Percentiles rank a stretch among this genome's conserved stretches.
These are phyloP conservation scores for Immersiporthe knoxdaviesiana DNA, from an alignment of 2,329 filamentous ascomycete species.

Conservation along the genomic window DNA sequence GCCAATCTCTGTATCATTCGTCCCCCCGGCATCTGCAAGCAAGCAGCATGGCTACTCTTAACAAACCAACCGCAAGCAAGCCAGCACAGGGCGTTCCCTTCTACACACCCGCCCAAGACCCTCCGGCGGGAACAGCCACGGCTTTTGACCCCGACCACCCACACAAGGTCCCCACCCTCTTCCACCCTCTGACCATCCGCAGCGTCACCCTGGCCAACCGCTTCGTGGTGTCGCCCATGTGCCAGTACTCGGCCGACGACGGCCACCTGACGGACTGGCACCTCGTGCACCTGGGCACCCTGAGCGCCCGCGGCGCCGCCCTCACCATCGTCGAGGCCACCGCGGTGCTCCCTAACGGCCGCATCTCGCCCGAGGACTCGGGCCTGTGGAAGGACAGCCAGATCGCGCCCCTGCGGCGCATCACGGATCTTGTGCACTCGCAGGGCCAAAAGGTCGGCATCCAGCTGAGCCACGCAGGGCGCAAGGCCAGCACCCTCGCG, in stretches of 20 bases:
- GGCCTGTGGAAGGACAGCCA: constrained; percentile 88
- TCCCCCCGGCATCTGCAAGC: not conserved
- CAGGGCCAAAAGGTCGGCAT: constrained; percentile 78
- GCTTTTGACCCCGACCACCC: constrained; percentile 32
- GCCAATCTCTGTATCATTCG: not conserved
- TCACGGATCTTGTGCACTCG: constrained; percentile 78
- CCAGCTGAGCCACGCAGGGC: constrained; percentile 80
- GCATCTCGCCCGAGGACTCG: constrained; percentile 79
- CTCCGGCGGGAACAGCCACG: constrained; percentile 54
- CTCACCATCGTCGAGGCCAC: constrained; percentile 80
- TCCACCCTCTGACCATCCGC: constrained; percentile 59
- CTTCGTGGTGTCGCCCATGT: constrained; percentile 64
- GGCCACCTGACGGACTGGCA: constrained; percentile 75
- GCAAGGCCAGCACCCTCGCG: constrained; percentile 63
- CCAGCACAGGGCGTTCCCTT: constrained; percentile 51
- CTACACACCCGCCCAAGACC: constrained; percentile 59
- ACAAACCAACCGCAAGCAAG: constrained; percentile 39
- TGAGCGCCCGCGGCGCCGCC: constrained; percentile 74
- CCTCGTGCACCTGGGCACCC: constrained; percentile 78
- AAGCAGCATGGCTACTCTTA: not conserved
- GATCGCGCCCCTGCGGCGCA: constrained; percentile 69
- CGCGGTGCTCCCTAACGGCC: constrained; percentile 72
- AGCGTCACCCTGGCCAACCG: constrained; percentile 59
- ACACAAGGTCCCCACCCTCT: constrained; percentile 54
- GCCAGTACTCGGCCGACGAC: constrained; percentile 59